These are phyloP conservation scores for Daldinia sp. DNA, from an alignment of 2,329 filamentous ascomycete genomes.

Conservation along the genomic window DNA sequence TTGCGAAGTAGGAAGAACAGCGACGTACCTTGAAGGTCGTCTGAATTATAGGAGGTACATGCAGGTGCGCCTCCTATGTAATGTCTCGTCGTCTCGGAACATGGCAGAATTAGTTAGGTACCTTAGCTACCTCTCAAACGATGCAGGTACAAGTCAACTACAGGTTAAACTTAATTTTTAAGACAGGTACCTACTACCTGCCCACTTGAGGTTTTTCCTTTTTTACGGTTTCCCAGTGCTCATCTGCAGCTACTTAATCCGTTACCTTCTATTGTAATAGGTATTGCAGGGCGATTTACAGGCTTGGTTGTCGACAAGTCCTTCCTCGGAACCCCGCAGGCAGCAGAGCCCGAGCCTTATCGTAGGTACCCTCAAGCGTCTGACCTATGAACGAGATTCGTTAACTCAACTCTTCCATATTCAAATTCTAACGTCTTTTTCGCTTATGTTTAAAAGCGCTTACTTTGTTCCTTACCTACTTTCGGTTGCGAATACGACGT, in stretches of 20 bases:
- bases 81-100: neutral
- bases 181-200: too few species aligned
- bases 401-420: neutral
- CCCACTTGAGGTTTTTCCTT: too few species aligned
- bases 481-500: neutral
- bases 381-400: neutral
- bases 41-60: conserved; percentile 16
- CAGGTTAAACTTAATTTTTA: too few species aligned
- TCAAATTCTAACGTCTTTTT: neutral
- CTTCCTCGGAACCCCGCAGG: conserved; percentile 12
- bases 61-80: neutral
- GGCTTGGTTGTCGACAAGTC: conserved; percentile 15
- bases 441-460: neutral
- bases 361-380: too few species aligned
- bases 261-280: conserved; percentile 5
- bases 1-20: conserved; percentile 8
- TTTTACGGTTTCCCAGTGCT: too few species aligned
- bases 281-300: conserved; percentile 20
- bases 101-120: too few species aligned
- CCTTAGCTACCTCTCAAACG: too few species aligned
- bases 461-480: neutral
- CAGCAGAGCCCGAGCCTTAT: neutral
- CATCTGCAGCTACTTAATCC: too few species aligned
- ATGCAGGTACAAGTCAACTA: too few species aligned
- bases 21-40: conserved; percentile 10